phyloP scores from a whole-genome alignment of 2,329 filamentous ascomycete species.

The Penicillium sp. region DNA sequence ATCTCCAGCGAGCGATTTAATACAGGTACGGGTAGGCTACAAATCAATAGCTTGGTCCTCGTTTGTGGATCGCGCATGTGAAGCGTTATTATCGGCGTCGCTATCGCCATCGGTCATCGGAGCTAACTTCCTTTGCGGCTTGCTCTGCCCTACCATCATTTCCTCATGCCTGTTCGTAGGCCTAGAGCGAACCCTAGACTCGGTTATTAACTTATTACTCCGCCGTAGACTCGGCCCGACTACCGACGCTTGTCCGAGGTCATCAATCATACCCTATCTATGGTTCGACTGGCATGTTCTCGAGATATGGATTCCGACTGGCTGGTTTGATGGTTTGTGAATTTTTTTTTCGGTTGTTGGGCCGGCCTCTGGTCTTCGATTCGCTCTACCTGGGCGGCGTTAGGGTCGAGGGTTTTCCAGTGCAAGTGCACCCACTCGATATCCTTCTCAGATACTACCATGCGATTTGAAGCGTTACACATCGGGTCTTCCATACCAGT shows the following conservation, averaged over 20 bases:
- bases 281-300: neutral
- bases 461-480: neutral
- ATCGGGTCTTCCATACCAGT: neutral
- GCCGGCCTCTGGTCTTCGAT: no score
- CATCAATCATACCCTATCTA: neutral
- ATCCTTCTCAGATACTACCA: neutral
- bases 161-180: neutral
- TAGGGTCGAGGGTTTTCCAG: neutral
- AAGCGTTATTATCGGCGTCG: neutral
- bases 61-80: neutral
- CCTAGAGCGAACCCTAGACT: neutral
- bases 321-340: neutral
- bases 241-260: neutral
- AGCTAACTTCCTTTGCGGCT: no score
- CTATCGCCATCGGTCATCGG: no score
- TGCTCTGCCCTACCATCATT: neutral
- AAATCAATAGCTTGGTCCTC: neutral
- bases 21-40: neutral
- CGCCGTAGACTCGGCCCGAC: neutral
- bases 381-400: no score
- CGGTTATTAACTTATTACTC: no score
- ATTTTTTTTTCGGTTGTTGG: no score
- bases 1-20: neutral
- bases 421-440: neutral
- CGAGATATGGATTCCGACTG: neutral